phyloP scores from a whole-genome alignment of 768 basidiomycete species.

The Melanogaster broomeanus region DNA sequence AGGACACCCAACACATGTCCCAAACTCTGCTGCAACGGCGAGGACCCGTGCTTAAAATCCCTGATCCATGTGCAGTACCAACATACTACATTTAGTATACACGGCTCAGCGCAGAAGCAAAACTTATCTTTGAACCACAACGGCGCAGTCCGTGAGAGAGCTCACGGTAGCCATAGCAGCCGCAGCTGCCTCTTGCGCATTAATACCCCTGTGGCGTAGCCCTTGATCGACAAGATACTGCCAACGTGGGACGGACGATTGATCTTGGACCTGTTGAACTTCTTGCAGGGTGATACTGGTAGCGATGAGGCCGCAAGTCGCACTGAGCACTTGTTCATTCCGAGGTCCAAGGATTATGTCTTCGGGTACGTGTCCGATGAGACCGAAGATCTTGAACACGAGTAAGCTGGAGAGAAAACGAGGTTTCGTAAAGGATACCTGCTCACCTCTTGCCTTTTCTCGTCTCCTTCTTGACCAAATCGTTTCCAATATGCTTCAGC shows the following conservation, averaged over 20 bases:
- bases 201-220: conserved; percentile 61
- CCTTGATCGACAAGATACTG: conserved; percentile 66
- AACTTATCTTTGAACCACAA: conserved; percentile 74
- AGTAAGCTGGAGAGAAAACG: conserved; percentile 1
- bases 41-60: conserved; percentile 55
- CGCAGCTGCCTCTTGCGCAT: conserved; percentile 80
- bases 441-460: conserved; percentile 46
- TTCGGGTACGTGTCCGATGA: conserved; percentile 57
- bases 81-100: conserved; percentile 18
- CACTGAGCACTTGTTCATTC: conserved; percentile 70
- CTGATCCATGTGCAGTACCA: conserved; percentile 55
- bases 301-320: conserved; percentile 72
- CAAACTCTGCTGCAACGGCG: conserved; percentile 70
- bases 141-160: conserved; percentile 62
- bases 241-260: conserved; percentile 61
- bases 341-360: conserved; percentile 61
- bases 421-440: conserved; percentile 1
- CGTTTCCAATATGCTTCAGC: conserved; percentile 53
- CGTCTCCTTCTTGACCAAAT: conserved; percentile 35
- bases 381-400: conserved; percentile 59
- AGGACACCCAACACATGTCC: conserved; percentile 69
- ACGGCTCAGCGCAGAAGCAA: conserved; percentile 6
- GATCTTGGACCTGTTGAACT: conserved; percentile 37
- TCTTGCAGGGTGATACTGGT: conserved; percentile 61
- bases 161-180: conserved; percentile 70